Evolutionary conservation across 257 asterid genomes (phyloP).

Genomic region (Przewalskia tangutica): DNA sequence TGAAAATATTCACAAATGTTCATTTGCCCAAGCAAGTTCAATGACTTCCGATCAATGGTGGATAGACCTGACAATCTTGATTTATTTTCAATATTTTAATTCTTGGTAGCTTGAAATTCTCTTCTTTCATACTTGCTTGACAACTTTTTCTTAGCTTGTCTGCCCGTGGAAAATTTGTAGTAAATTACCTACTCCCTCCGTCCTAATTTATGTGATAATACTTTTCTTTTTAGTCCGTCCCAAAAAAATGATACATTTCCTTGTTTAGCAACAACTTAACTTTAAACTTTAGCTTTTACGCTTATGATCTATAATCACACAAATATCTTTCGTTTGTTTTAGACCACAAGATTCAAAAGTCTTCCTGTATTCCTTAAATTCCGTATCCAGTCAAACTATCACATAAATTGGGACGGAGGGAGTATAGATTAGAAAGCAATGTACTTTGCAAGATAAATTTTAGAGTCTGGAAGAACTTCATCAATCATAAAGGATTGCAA

Average conservation of each 20-base stretch:
- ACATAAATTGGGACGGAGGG: no score
- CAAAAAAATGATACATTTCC: no score
- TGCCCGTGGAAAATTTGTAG: background rate
- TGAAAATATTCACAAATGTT: background rate
- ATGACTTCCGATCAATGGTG: background rate
- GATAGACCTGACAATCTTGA: background rate
- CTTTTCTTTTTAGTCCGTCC: no score
- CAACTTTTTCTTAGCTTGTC: background rate
- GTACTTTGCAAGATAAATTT: background rate
- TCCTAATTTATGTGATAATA: no score
- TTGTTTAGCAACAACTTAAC: no score
- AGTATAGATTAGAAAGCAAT: background rate
- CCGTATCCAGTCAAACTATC: no score
- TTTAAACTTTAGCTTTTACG: no score
- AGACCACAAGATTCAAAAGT: no score
- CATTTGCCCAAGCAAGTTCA: background rate
- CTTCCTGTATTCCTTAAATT: no score
- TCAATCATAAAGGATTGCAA: background rate
- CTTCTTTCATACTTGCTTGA: background rate
- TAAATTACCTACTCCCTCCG: background rate
- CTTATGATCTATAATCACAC: no score
- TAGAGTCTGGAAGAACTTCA: background rate
- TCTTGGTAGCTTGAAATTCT: background rate
- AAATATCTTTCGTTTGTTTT: no score
- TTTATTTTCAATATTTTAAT: background rate